phyloP scores from a whole-genome alignment of 768 basidiomycete genomes.

The Trametes cingulata region DNA sequence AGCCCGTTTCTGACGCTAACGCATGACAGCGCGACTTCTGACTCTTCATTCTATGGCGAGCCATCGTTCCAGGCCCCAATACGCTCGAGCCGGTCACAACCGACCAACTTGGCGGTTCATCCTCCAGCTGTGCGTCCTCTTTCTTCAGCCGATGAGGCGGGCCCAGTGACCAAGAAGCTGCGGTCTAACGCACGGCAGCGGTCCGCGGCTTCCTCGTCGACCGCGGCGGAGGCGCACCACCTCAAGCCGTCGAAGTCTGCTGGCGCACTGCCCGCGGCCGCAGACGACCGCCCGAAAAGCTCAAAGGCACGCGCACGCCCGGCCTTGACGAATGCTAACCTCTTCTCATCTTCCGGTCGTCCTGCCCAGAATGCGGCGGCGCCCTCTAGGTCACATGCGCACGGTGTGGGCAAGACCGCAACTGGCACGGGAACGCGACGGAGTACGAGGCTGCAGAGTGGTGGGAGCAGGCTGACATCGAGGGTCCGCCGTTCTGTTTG shows the following conservation, averaged over 20 bases:
- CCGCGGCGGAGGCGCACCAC: constrained; percentile 24
- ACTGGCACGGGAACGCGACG: constrained; percentile 58
- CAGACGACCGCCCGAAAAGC: constrained; percentile 70
- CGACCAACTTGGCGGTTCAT: constrained; percentile 40
- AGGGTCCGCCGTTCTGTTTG: constrained; percentile 48
- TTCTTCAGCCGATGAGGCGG: constrained; percentile 81
- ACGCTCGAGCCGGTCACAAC: constrained; percentile 33
- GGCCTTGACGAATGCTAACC: constrained; percentile 84
- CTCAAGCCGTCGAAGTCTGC: constrained; percentile 59
- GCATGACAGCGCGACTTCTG: constrained; percentile 51
- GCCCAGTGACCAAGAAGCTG: constrained; percentile 74
- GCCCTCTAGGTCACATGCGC: constrained; percentile 56
- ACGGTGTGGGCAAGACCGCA: constrained; percentile 35
- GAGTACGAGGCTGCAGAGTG: constrained; percentile 71
- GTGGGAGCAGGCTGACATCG: constrained; percentile 44
- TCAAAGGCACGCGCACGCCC: constrained; percentile 86
- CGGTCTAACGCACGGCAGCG: constrained; percentile 60
- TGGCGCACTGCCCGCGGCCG: constrained; percentile 32
- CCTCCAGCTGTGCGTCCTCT: constrained; percentile 63
- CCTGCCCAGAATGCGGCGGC: constrained; percentile 68
- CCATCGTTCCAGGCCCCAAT: constrained; percentile 52
- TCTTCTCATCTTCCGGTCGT: constrained; percentile 85
- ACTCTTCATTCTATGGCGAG: constrained; percentile 57
- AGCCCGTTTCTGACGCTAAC: not conserved
- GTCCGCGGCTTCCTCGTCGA: constrained; percentile 43